A percentile compares a stretch with the other conserved stretches of the same genome.
phyloP scores from a whole-genome alignment of 83 land plant genomes.

The Diphasiastrum complanatum region DNA sequence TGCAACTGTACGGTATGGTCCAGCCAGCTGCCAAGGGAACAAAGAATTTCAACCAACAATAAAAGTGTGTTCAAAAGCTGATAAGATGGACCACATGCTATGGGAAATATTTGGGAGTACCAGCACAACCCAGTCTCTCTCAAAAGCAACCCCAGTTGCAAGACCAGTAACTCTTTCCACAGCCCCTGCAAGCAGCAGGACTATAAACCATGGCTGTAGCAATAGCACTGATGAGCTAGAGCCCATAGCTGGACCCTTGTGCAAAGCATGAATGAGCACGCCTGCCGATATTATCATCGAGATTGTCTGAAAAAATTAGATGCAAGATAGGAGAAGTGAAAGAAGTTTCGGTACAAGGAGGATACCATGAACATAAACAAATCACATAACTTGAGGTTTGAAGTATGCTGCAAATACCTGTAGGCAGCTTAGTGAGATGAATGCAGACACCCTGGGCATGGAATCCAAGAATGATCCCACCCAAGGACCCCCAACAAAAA shows the following conservation, averaged over 20 bases:
- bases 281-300: slow-evolving; percentile 28
- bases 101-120: slow-evolving; percentile 15
- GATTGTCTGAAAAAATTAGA: slow-evolving; percentile 23
- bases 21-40: slow-evolving; percentile 58
- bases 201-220: slow-evolving; percentile 36
- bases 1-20: slow-evolving; percentile 68
- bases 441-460: slow-evolving; percentile 33
- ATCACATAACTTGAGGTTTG: not conserved
- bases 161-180: slow-evolving; percentile 32
- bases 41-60: not conserved
- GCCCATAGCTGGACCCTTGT: slow-evolving; percentile 4
- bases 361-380: slow-evolving; percentile 4
- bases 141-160: slow-evolving; percentile 36
- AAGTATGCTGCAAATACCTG: slow-evolving; percentile 15
- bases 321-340: not conserved
- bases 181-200: slow-evolving; percentile 25
- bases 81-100: not conserved
- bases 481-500: slow-evolving; percentile 37
- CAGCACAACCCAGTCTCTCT: slow-evolving; percentile 40
- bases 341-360: not conserved
- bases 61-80: not conserved
- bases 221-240: slow-evolving; percentile 20
- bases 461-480: slow-evolving; percentile 39
- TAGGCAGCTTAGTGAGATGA: slow-evolving; percentile 23
- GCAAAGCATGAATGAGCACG: slow-evolving; percentile 27